These are phyloP conservation scores for Rubia tinctorum DNA, from an alignment of 305 asterid genomes.

Conservation along the genomic window DNA sequence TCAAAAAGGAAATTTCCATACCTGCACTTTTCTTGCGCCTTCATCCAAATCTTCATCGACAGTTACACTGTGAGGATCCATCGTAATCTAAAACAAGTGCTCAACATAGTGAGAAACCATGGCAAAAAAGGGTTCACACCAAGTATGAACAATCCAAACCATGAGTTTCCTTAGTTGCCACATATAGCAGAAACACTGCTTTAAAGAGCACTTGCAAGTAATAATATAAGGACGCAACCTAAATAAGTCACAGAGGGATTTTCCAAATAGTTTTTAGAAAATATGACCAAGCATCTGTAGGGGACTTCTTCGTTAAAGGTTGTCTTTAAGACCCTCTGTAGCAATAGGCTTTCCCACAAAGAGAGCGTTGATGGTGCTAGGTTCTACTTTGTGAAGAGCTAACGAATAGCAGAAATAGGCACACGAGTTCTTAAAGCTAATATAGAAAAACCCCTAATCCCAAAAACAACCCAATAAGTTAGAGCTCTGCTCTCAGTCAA, in stretches of 20 bases:
- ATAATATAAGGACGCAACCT: too few species aligned
- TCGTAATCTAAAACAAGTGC: conserved; percentile 38
- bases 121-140: not conserved
- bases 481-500: not conserved
- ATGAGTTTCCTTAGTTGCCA: not conserved
- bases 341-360: not conserved
- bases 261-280: too few species aligned
- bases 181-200: not conserved
- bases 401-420: not conserved
- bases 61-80: conserved; percentile 74
- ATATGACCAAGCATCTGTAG: too few species aligned
- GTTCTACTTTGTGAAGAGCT: not conserved
- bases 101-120: not conserved
- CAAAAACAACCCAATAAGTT: too few species aligned
- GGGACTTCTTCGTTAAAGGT: not conserved
- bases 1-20: conserved; percentile 18
- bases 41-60: conserved; percentile 81
- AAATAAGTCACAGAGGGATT: too few species aligned
- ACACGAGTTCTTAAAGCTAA: not conserved
- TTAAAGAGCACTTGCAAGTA: not conserved
- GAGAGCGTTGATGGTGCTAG: not conserved
- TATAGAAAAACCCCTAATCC: not conserved
- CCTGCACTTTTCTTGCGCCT: conserved; percentile 76
- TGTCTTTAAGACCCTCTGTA: not conserved
- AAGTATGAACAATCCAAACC: not conserved